phyloP scores from a whole-genome alignment of 2,329 filamentous ascomycete species.

The Coniochaeta prunicola region DNA sequence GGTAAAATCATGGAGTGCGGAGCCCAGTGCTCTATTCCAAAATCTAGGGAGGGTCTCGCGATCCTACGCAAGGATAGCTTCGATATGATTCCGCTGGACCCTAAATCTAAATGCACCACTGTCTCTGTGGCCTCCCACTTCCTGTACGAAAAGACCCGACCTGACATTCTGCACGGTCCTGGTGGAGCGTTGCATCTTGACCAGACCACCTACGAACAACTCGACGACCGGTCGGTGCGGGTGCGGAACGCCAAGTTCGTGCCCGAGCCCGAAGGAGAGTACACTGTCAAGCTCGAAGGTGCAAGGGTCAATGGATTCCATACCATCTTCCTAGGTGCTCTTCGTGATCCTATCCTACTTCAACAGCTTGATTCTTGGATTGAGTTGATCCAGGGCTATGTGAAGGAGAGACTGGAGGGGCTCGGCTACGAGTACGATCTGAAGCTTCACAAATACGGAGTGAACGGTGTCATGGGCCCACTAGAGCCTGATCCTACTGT shows the following conservation, averaged over 20 bases:
- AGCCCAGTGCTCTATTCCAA: constrained; percentile 37
- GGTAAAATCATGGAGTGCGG: constrained; percentile 51
- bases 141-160: constrained; percentile 46
- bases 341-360: constrained; percentile 30
- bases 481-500: constrained; percentile 7
- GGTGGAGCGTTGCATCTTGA: constrained; percentile 38
- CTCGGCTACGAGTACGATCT: constrained; percentile 16
- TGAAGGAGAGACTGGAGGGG: constrained; percentile 9
- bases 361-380: constrained; percentile 5
- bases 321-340: constrained; percentile 35
- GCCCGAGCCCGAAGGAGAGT: constrained; percentile 17
- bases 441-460: constrained; percentile 37
- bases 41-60: constrained; percentile 31
- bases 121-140: constrained; percentile 44
- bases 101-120: constrained; percentile 34
- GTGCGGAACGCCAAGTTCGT: constrained; percentile 31
- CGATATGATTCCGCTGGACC: constrained; percentile 34
- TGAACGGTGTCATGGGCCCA: constrained; percentile 22
- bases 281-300: constrained; percentile 42
- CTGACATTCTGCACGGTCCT: constrained; percentile 41
- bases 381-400: constrained; percentile 1
- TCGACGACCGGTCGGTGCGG: constrained; percentile 30
- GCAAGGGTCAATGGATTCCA: constrained; percentile 34
- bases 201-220: constrained; percentile 32
- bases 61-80: constrained; percentile 36